These are phyloP conservation scores for Wickerhamiella azyma DNA, from an alignment of 805 yeast genomes.

Conservation along the genomic window DNA sequence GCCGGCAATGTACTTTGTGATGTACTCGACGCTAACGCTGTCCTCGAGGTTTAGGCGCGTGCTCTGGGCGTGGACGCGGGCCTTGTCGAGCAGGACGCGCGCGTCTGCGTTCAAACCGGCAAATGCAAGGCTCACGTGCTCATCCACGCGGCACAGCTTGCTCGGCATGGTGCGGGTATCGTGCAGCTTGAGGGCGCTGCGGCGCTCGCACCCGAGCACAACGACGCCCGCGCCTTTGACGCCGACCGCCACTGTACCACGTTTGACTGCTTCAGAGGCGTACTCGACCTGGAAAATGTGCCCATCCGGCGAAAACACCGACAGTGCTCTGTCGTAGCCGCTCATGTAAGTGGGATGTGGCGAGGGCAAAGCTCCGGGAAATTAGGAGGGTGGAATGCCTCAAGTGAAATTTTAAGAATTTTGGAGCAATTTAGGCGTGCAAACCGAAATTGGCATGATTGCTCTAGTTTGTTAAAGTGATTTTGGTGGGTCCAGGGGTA, in stretches of 20 bases:
- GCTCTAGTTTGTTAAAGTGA: too few species aligned
- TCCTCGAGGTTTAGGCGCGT: constrained; percentile 90
- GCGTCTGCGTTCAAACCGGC: constrained; percentile 99
- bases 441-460: too few species aligned
- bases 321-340: constrained; percentile 98
- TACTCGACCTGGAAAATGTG: constrained; percentile 98
- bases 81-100: constrained; percentile 83
- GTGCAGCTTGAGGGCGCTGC: constrained; percentile 88
- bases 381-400: not conserved
- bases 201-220: constrained; percentile 90
- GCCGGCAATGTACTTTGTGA: constrained; percentile 93
- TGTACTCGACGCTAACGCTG: constrained; percentile 78
- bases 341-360: constrained; percentile 42
- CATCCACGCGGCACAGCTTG: constrained; percentile 81
- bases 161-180: constrained; percentile 94
- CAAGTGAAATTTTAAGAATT: too few species aligned
- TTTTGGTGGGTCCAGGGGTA: too few species aligned
- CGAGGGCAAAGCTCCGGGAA: not conserved
- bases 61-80: constrained; percentile 92
- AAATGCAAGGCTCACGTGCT: constrained; percentile 82
- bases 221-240: constrained; percentile 82
- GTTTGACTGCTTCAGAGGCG: constrained; percentile 92
- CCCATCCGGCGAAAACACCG: constrained; percentile 98
- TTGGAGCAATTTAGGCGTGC: too few species aligned
- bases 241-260: constrained; percentile 98